phyloP scores from a whole-genome alignment of 2,329 filamentous ascomycete species.

The Aspergillus transmontanensis region DNA sequence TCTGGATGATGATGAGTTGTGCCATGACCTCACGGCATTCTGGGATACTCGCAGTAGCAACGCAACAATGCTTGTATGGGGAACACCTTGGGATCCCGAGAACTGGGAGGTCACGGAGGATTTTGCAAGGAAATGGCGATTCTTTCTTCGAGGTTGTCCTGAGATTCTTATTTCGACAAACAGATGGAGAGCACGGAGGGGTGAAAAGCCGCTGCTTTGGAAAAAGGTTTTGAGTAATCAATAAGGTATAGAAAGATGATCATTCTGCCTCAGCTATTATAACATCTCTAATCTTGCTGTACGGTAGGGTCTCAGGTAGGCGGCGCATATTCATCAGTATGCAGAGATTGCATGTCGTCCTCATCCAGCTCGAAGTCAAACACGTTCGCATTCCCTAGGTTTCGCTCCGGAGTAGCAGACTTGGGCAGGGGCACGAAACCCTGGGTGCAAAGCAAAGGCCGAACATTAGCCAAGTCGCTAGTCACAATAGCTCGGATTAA shows the following conservation, averaged over 20 bases:
- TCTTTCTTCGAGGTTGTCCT: not conserved
- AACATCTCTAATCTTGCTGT: not conserved
- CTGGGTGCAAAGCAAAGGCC: not conserved
- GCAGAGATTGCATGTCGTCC: not conserved
- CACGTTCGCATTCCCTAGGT: not conserved
- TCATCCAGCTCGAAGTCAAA: not conserved
- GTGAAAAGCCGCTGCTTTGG: not conserved
- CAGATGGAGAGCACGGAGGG: not conserved
- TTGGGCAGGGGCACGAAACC: not conserved
- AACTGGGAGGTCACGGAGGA: slow-evolving; percentile 44
- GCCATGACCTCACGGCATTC: slow-evolving; percentile 36
- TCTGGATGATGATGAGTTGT: slow-evolving; percentile 44
- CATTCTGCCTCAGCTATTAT: not conserved
- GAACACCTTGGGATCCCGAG: slow-evolving; percentile 33
- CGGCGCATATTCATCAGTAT: not conserved
- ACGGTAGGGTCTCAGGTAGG: not conserved
- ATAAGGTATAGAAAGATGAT: not conserved
- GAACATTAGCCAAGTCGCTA: not conserved
- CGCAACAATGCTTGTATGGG: slow-evolving; percentile 40
- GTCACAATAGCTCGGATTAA: not conserved
- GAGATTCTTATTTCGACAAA: not conserved
- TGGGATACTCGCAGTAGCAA: slow-evolving; percentile 23
- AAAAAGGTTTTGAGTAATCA: not conserved
- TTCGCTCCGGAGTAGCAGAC: not conserved
- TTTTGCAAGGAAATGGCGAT: slow-evolving; percentile 39